phyloP scores from a whole-genome alignment of 2,329 filamentous ascomycete genomes.

The Botrytis pseudocinerea region DNA sequence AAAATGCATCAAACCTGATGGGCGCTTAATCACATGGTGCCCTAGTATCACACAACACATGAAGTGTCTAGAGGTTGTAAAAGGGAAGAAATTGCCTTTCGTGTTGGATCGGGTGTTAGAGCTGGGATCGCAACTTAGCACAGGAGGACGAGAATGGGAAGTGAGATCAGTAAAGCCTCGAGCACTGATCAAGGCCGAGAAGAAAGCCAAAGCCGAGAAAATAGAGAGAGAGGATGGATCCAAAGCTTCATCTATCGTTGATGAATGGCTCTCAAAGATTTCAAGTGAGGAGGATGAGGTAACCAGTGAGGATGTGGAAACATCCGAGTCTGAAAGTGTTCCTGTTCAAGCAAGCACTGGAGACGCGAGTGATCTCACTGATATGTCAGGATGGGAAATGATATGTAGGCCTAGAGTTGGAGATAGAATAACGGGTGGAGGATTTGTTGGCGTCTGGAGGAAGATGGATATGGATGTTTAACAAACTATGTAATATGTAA shows the following conservation, averaged over 20 bases:
- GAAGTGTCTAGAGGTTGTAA: conserved; percentile 58
- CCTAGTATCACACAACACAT: conserved; percentile 78
- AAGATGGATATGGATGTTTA: conserved; percentile 26
- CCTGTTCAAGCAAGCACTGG: background rate
- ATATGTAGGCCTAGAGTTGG: conserved; percentile 56
- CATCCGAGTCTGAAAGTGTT: background rate
- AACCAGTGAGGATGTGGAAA: background rate
- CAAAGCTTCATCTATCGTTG: background rate
- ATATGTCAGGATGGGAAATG: conserved; percentile 44
- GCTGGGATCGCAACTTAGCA: conserved; percentile 51
- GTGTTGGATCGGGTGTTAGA: conserved; percentile 61
- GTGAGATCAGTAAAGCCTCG: conserved; percentile 50
- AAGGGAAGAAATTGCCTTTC: conserved; percentile 53
- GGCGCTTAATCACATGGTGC: conserved; percentile 68
- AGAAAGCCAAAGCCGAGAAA: conserved; percentile 25
- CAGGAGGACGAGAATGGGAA: conserved; percentile 63
- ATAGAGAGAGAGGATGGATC: background rate
- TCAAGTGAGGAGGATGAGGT: background rate
- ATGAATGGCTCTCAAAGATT: background rate
- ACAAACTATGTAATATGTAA: background rate
- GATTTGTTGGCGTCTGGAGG: conserved; percentile 51
- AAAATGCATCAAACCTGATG: conserved; percentile 62
- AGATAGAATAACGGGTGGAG: conserved; percentile 48
- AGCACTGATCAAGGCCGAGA: conserved; percentile 32
- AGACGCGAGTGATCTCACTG: background rate